These are phyloP conservation scores for Fragilaria crotonensis DNA, from an alignment of 108 stramenopile species.

Conservation along the genomic window DNA sequence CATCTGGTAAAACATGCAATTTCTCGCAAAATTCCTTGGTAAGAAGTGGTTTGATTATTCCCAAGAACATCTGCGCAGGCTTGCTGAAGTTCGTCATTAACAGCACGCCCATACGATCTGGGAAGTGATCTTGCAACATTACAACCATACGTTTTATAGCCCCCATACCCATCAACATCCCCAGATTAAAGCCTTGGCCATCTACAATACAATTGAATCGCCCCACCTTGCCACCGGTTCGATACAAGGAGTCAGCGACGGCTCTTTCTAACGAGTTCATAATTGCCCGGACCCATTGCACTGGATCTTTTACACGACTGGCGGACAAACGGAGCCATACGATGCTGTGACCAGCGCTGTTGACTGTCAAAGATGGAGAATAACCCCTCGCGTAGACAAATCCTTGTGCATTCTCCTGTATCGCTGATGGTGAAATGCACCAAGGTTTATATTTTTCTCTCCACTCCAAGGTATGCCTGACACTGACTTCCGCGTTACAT, in stretches of 20 bases:
- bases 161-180: conserved; percentile 33
- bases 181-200: conserved; percentile 29
- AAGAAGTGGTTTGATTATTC: conserved; percentile 51
- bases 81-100: conserved; percentile 45
- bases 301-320: conserved; percentile 18
- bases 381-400: conserved; percentile 55
- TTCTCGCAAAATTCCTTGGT: conserved; percentile 64
- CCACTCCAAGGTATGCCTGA: conserved; percentile 60
- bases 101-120: conserved; percentile 58
- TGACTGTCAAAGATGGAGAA: conserved; percentile 16
- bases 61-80: conserved; percentile 46
- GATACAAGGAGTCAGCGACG: conserved; percentile 34
- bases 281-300: conserved; percentile 32
- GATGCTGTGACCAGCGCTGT: conserved; percentile 36
- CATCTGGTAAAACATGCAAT: conserved; percentile 53
- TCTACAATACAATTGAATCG: conserved; percentile 68
- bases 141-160: conserved; percentile 37
- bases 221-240: conserved; percentile 48
- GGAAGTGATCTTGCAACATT: conserved; percentile 74
- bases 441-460: conserved; percentile 69
- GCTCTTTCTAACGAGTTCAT: conserved; percentile 50
- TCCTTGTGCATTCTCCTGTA: conserved; percentile 45
- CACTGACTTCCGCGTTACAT: conserved; percentile 45
- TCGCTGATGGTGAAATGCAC: conserved; percentile 36
- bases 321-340: conserved; percentile 54